These are phyloP conservation scores for Choanephora cucurbitarum DNA, from an alignment of 371 early-diverging fungal genomes.

Conservation along the genomic window DNA sequence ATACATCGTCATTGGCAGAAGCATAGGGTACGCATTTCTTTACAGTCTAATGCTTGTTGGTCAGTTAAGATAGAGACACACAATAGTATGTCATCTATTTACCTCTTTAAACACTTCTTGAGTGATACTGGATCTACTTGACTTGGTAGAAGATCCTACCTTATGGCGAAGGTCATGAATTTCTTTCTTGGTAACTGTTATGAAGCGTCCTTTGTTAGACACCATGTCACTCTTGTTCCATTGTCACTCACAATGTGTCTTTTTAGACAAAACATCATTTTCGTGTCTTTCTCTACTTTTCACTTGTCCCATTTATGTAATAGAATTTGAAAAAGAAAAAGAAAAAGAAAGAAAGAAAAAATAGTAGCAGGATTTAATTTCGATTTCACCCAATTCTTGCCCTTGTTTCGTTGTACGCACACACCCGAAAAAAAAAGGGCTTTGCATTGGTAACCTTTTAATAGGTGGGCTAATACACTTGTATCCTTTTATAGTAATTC, in stretches of 20 bases:
- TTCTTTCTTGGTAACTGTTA: conserved; percentile 65
- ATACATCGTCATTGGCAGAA: conserved; percentile 71
- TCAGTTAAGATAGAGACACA: not conserved
- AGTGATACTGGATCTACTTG: conserved; percentile 49
- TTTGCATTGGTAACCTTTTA: too few relatives aligned
- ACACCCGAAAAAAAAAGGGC: too few relatives aligned
- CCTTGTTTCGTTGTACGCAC: too few relatives aligned
- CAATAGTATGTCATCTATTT: too few relatives aligned
- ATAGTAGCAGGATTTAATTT: too few relatives aligned
- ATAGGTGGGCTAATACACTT: too few relatives aligned
- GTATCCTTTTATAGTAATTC: too few relatives aligned
- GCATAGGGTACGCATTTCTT: conserved; percentile 46
- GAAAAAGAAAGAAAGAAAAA: too few relatives aligned
- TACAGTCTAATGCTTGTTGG: conserved; percentile 29
- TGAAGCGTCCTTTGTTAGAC: too few relatives aligned
- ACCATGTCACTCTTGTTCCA: too few relatives aligned
- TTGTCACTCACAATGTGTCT: conserved; percentile 56
- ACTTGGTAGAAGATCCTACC: conserved; percentile 53
- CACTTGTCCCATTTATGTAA: conserved; percentile 67
- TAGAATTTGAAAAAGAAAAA: too few relatives aligned
- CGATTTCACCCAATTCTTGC: too few relatives aligned
- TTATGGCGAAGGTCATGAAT: conserved; percentile 66
- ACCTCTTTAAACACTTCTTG: conserved; percentile 78
- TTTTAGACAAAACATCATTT: conserved; percentile 52
- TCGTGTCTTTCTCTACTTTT: conserved; percentile 50